These are phyloP conservation scores for Schizonepeta tenuifolia DNA, from an alignment of 257 asterid genomes.

Conservation along the genomic window DNA sequence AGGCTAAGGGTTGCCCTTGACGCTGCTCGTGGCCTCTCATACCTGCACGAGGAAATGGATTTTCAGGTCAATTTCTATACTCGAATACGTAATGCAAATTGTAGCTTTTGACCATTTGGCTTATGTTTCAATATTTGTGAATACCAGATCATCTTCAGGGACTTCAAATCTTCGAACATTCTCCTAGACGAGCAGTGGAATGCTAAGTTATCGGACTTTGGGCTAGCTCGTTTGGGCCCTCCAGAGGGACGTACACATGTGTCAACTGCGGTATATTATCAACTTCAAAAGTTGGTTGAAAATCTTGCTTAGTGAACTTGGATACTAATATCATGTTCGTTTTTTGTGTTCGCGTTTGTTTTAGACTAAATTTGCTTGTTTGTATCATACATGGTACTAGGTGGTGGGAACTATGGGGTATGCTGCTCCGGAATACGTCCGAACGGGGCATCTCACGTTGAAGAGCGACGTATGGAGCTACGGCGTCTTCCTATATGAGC, in stretches of 20 bases:
- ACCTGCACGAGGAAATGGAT: constrained; percentile 88
- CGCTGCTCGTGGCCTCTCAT: constrained; percentile 81
- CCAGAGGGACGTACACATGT: constrained; percentile 55
- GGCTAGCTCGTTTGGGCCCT: constrained; percentile 63
- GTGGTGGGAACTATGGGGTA: constrained; percentile 90
- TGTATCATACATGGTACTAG: constrained; percentile 33
- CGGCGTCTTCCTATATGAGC: constrained; percentile 82
- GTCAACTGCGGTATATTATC: constrained; percentile 54
- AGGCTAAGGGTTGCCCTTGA: constrained; percentile 81
- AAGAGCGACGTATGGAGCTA: constrained; percentile 88
- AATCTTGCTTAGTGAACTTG: background rate
- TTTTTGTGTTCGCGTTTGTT: too few relatives aligned
- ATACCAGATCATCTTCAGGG: constrained; percentile 58
- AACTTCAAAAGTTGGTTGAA: background rate
- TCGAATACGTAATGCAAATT: background rate
- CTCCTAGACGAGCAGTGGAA: constrained; percentile 64
- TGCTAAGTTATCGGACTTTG: constrained; percentile 63
- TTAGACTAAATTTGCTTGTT: too few relatives aligned
- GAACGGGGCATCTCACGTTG: constrained; percentile 80
- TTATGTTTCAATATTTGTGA: constrained; percentile 1
- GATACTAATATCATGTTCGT: background rate
- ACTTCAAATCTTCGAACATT: constrained; percentile 61
- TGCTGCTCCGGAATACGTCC: constrained; percentile 86
- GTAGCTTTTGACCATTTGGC: background rate
- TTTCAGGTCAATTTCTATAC: constrained; percentile 61